Conservation (phyloP, 2,329 filamentous ascomycete species). For the Fusarium sp. region DNA sequence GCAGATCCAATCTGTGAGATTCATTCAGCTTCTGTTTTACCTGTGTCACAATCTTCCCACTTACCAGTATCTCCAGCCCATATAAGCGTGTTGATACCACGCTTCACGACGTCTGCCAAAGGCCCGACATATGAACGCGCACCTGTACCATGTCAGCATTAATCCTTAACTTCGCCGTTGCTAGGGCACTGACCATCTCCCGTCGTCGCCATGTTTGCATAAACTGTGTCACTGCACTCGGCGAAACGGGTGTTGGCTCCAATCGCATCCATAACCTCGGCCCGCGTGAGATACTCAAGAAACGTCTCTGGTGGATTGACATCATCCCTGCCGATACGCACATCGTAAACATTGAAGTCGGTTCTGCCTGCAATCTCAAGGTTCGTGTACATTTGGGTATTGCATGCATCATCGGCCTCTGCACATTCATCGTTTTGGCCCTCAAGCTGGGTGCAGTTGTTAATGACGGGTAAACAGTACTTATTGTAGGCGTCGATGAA, state of each 20-base stretch:
- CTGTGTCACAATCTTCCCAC: conserved; percentile 1
- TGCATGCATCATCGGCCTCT: conserved; percentile 44
- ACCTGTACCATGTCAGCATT: conserved; percentile 42
- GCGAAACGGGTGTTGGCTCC: conserved; percentile 42
- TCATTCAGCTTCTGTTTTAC: neutral
- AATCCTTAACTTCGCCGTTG: no score
- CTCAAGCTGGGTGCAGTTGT: conserved; percentile 39
- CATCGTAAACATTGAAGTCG: conserved; percentile 61
- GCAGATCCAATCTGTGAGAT: conserved; percentile 62
- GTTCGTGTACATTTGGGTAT: conserved; percentile 44
- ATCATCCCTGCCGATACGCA: conserved; percentile 50
- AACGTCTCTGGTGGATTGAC: conserved; percentile 43
- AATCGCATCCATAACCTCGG: conserved; percentile 42
- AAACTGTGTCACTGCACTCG: conserved; percentile 42
- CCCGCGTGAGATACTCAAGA: conserved; percentile 39
- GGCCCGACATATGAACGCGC: conserved; percentile 58
- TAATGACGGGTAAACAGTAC: conserved; percentile 39
- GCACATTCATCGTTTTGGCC: conserved; percentile 46
- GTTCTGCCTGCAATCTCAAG: conserved; percentile 39
- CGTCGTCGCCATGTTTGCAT: conserved; percentile 38
- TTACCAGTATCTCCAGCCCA: conserved; percentile 66
- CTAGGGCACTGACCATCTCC: conserved; percentile 37
- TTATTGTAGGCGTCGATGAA: conserved; percentile 48
- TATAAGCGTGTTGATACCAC: conserved; percentile 61
- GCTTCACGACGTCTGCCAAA: conserved; percentile 59